phyloP scores from a whole-genome alignment of 2,329 filamentous ascomycete species.

The Nothophoma quercina region DNA sequence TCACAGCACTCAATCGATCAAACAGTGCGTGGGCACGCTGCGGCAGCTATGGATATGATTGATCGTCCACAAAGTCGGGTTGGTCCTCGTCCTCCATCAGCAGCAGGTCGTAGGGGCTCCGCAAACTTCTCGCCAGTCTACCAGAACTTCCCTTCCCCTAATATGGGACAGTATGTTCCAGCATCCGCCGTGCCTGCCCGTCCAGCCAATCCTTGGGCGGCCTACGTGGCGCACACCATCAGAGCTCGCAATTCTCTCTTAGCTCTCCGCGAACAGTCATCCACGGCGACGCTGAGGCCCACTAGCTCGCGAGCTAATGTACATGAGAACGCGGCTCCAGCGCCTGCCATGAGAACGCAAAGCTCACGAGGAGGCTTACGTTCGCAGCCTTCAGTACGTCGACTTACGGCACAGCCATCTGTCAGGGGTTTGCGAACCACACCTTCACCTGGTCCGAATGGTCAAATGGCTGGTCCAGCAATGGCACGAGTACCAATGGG shows the following conservation, averaged over 20 bases:
- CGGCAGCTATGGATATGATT: constrained; percentile 43
- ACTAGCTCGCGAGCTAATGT: constrained; percentile 45
- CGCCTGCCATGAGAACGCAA: constrained; percentile 39
- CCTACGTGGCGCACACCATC: constrained; percentile 40
- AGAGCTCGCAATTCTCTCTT: constrained; percentile 43
- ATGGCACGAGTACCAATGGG: constrained; percentile 25
- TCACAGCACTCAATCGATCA: constrained; percentile 38
- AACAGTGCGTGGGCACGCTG: constrained; percentile 38
- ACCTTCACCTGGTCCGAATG: constrained; percentile 35
- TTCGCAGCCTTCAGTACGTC: constrained; percentile 46
- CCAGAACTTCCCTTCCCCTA: constrained; percentile 36
- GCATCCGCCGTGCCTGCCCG: constrained; percentile 33
- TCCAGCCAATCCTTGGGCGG: constrained; percentile 48
- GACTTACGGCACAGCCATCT: constrained; percentile 46
- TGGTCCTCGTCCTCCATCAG: constrained; percentile 46
- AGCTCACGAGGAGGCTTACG: constrained; percentile 47
- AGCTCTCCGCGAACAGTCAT: constrained; percentile 49
- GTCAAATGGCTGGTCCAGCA: constrained; percentile 21
- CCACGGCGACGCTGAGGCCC: constrained; percentile 48
- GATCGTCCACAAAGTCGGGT: constrained; percentile 50
- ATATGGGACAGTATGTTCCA: constrained; percentile 45
- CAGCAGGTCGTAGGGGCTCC: constrained; percentile 44
- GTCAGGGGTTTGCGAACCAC: constrained; percentile 47
- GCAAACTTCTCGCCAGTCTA: constrained; percentile 43
- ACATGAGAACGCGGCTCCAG: constrained; percentile 32